Evolutionary conservation across 2,329 filamentous ascomycete species (phyloP), one percentile per base, ranked within the genome.

Genomic region (Aspergillus amoenus): DNA sequence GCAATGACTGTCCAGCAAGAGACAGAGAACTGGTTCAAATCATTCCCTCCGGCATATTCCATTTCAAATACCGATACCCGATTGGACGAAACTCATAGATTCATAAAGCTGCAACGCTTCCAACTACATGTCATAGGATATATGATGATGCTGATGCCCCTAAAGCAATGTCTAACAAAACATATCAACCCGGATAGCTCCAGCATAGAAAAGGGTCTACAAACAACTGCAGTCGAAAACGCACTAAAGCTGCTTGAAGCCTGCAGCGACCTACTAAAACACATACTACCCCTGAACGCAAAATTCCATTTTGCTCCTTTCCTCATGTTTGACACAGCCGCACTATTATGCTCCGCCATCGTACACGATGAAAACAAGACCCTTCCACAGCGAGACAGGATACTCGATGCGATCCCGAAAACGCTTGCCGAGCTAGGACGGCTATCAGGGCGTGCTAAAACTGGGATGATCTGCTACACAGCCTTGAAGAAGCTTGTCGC

Each of bases 231-330:
- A 2, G 67, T 83, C n/a, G 68, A 78, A 11, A 75, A 76, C 41
- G 73, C 76, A 11, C 61, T 83, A 17, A 75, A 75, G 45, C 65
- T 82, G 2, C 74, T 83, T 58, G 58, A 66, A 3, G 68, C 72
- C 1, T 70, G 79, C 5, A 72, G 72, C 21, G 62, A 66, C 13
- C 73, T 82, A 9, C 80, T 81, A 51, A 68, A 79, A 17, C 71
- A 63, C 7, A 55, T 66, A 12, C 62, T 77, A 37, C 78, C 79
- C 0, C 68, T 76, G 12, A 78, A 81, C 44, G 73, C 76, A 5
- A 81, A 79, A 37, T 82, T 81, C 42, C 78, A 82, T 60, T 75
- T 80, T 51, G 76, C 80, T 5, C 69, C 80, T 0, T 83, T 82
- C 55, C 72, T 73, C 43, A 76, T 82, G 32, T 84, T 84, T 46